Evolutionary conservation across 2,329 filamentous ascomycete species (phyloP).

Genomic region (Periconia sp.): DNA sequence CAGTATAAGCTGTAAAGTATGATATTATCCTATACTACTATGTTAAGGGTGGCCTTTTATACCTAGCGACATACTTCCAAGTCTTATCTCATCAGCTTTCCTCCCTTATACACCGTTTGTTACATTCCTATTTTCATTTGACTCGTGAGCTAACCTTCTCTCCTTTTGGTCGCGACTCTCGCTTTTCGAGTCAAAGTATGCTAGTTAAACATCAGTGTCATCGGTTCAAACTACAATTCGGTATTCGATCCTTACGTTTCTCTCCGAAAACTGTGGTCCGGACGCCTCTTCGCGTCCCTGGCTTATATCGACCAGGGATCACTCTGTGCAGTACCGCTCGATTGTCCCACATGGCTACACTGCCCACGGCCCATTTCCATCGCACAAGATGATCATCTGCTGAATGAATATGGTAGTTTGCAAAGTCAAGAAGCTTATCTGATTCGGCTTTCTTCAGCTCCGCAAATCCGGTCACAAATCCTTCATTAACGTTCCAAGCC

Average conservation of each 20-base stretch:
- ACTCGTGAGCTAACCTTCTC: too few species aligned
- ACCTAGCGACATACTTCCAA: too few species aligned
- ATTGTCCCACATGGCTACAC: conserved; percentile 19
- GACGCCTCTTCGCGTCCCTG: neutral
- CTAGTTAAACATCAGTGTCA: neutral
- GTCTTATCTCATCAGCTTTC: too few species aligned
- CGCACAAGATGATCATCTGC: conserved; percentile 12
- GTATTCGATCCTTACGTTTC: conserved; percentile 6
- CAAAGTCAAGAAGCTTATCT: conserved; percentile 12
- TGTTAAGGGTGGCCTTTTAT: too few species aligned
- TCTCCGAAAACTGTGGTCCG: conserved; percentile 6
- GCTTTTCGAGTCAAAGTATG: conserved; percentile 4
- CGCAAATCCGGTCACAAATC: conserved; percentile 58
- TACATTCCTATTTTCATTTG: too few species aligned
- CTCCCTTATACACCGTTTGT: too few species aligned
- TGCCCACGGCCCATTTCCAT: conserved; percentile 14
- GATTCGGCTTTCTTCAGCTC: conserved; percentile 58
- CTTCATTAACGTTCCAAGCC: conserved; percentile 46
- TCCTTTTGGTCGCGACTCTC: conserved; percentile 1
- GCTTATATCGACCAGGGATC: conserved; percentile 9
- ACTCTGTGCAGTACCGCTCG: conserved; percentile 5
- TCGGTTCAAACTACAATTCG: neutral
- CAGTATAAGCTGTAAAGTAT: too few species aligned
- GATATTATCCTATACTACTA: too few species aligned
- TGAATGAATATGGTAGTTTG: conserved; percentile 12